A percentile compares a stretch with the other conserved stretches of the same genome.
Evolutionary conservation across 1,284 basidiomycete species (phyloP).

Genomic region (Phellopilus nigrolimitatus): DNA sequence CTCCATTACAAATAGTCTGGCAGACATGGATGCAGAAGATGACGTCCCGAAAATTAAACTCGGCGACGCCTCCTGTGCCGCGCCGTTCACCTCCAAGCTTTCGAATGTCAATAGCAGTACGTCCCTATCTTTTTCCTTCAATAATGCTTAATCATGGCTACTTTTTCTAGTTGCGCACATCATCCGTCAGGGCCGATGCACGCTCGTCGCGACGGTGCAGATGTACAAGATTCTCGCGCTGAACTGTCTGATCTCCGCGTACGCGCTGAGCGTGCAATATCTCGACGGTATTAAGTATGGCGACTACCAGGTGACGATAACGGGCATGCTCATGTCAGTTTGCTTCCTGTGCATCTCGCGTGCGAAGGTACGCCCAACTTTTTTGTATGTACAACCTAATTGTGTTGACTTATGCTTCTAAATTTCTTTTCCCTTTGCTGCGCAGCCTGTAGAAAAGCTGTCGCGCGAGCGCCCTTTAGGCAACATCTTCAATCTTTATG

Average conservation of each 20-base stretch:
- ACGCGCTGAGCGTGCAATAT: constrained; percentile 93
- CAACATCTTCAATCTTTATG: constrained; percentile 95
- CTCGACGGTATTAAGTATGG: constrained; percentile 97
- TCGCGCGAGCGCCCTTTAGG: constrained; percentile 87
- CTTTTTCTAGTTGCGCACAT: constrained; percentile 76
- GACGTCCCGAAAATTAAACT: constrained; percentile 96
- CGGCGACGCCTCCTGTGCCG: constrained; percentile 93
- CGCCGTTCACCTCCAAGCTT: constrained; percentile 94
- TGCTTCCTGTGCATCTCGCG: constrained; percentile 96
- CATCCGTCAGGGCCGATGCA: constrained; percentile 94
- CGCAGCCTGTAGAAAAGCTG: constrained; percentile 86
- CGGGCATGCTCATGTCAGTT: constrained; percentile 93
- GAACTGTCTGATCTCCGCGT: constrained; percentile 95
- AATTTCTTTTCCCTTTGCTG: too few relatives aligned
- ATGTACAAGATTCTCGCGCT: constrained; percentile 99
- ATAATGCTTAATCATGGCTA: not conserved
- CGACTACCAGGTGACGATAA: constrained; percentile 91
- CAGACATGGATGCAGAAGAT: constrained; percentile 88
- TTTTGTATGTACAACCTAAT: not conserved
- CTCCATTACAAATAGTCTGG: constrained; percentile 83
- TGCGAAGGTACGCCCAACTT: constrained; percentile 69
- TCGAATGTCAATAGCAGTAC: constrained; percentile 88
- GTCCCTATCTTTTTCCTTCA: constrained; percentile 30
- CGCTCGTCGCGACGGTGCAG: constrained; percentile 93
- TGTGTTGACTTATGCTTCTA: not conserved